Evolutionary conservation across 441 rosid species (phyloP).

Genomic region (Gossypium laxum): DNA sequence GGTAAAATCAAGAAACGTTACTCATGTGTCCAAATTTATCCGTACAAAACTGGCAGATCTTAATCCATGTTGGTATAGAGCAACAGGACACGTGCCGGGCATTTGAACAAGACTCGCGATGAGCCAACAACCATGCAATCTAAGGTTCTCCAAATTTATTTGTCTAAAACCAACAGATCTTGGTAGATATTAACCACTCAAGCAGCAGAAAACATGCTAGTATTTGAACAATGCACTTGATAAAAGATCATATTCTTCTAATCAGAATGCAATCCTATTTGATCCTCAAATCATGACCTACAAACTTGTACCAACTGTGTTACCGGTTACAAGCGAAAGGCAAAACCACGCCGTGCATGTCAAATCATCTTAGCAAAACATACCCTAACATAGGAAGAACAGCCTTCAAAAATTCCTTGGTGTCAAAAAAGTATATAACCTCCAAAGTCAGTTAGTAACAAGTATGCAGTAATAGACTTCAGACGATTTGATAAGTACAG

Average conservation of each 20-base stretch:
- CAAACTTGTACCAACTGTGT: not conserved
- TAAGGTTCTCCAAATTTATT: not conserved
- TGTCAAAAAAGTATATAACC: not conserved
- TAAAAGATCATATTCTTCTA: not conserved
- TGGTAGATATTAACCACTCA: not conserved
- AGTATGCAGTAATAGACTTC: not conserved
- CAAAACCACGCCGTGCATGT: not conserved
- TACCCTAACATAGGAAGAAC: not conserved
- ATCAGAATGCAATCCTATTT: not conserved
- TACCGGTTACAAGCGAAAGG: not conserved
- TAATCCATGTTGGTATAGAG: not conserved
- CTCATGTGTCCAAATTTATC: not conserved
- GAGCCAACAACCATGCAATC: not conserved
- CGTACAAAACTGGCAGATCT: conserved; percentile 1
- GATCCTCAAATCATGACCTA: conserved; percentile 5
- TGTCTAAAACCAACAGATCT: not conserved
- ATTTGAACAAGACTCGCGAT: not conserved
- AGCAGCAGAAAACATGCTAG: not conserved
- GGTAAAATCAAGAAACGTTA: not conserved
- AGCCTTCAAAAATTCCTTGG: not conserved
- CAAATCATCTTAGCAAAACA: not conserved
- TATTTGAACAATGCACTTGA: not conserved
- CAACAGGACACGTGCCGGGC: not conserved
- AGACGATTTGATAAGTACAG: not conserved
- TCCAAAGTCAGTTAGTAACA: not conserved